Percentiles rank a stretch among this genome's conserved stretches.
Conservation (phyloP, 2,329 filamentous ascomycete genomes). For the Colletotrichum simmondsii region DNA sequence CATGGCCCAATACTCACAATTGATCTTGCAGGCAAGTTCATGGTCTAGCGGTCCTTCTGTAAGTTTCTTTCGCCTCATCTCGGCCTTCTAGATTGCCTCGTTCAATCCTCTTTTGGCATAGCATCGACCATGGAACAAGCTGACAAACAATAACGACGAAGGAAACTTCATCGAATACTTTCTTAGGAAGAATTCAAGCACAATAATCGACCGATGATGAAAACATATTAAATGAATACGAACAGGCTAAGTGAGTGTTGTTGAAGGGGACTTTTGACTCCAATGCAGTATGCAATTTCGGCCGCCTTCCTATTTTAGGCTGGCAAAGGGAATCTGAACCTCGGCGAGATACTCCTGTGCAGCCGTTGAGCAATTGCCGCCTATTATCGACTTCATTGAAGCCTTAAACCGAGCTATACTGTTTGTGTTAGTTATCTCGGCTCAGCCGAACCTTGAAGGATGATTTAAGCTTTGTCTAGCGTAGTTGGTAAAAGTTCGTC, state of each 20-base stretch:
- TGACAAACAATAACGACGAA: background rate
- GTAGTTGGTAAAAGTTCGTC: background rate
- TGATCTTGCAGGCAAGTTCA: background rate
- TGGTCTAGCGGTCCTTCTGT: background rate
- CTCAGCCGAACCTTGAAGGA: background rate
- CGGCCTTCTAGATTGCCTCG: background rate
- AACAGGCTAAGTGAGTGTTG: background rate
- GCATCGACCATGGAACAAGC: background rate
- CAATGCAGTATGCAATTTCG: background rate
- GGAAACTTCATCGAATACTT: background rate
- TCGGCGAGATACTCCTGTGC: background rate
- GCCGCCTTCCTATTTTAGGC: background rate
- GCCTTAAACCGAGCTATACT: background rate
- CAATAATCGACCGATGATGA: background rate
- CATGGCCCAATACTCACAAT: background rate
- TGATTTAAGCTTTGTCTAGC: background rate
- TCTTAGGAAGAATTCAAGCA: background rate
- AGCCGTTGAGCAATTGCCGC: background rate
- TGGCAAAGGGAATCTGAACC: background rate
- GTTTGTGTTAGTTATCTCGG: background rate
- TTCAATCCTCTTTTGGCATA: background rate
- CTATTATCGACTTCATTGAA: background rate
- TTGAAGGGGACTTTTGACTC: background rate
- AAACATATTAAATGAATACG: background rate
- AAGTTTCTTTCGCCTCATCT: background rate